Evolutionary conservation across 2,329 filamentous ascomycete species (phyloP), one percentile per base, ranked within the genome.

Genomic region (Sporothrix dimorphospora): DNA sequence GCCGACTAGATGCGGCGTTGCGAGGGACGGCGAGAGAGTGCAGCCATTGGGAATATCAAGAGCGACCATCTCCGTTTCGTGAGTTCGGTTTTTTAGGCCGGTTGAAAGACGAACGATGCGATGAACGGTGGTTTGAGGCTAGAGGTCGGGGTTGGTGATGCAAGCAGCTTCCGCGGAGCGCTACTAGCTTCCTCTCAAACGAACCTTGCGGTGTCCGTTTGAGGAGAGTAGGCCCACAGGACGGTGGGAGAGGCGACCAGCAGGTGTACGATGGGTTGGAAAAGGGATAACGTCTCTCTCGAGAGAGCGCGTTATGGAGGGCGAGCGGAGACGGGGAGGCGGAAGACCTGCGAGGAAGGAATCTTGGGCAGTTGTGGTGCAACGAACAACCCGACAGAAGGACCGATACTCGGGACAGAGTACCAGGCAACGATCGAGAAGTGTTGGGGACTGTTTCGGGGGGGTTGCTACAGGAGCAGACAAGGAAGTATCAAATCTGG

Each of bases 121-220:
- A 40, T 16, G 24, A 27, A 21, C 24, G 47, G 21, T 55, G 24
- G 27, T 42, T 45, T 11, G 21, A 53, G 49, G 21, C 8, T 27
- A 3, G 12, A 45, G 1, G 38, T 47, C 24, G 27, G 51, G 38
- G 57, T 59, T 30, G 4, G 51, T 42, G 49, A 70, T 42, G 59
- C 45, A 57, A 55, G 49, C 72, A 74, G 77, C 86, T 86, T 89
- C 88, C 87, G 91, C 92, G 92, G 92, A 96, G 94, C 94, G 93
- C 94, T 94, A 92, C 94, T 94, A 92, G 94, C 94, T 97, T 90
- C 92, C 90, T 88, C 93, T 90, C 93, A 97, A 94, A 95, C 93
- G 93, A 94, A 94, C 92, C 89, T 91, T 94, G 92, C 89, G 90
- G 91, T 87, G 92, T 92, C 87, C 92, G 94, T 88, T 90, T 92